phyloP scores from a whole-genome alignment of 441 rosid species.

The Adansonia madagascariensis region DNA sequence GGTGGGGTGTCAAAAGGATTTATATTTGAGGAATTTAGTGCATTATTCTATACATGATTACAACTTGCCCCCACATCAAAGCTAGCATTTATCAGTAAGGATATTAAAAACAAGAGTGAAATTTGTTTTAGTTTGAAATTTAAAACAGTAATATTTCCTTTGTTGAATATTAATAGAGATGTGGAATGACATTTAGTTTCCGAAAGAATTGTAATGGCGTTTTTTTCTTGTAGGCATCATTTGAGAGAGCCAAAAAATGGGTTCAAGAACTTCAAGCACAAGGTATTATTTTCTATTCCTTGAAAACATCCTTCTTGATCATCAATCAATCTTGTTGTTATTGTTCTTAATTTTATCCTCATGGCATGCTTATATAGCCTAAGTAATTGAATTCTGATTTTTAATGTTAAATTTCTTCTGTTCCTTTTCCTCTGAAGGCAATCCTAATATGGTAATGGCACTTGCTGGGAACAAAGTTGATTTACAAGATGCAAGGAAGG shows the following conservation, averaged over 20 bases:
- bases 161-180: background rate
- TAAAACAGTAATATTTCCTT: background rate
- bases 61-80: too few species aligned
- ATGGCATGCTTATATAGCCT: constrained; percentile 5
- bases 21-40: background rate
- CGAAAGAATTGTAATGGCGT: background rate
- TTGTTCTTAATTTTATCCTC: constrained; percentile 16
- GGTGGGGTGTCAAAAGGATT: background rate
- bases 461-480: constrained; percentile 96
- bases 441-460: constrained; percentile 91
- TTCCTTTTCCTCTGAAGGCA: constrained; percentile 49
- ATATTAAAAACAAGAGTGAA: too few species aligned
- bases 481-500: constrained; percentile 79
- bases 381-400: constrained; percentile 6
- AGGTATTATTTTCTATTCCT: constrained; percentile 50
- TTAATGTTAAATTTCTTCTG: background rate
- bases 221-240: constrained; percentile 65
- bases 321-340: background rate
- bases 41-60: background rate
- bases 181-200: background rate
- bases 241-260: constrained; percentile 97
- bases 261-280: constrained; percentile 93
- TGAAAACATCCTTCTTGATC: background rate
- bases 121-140: too few species aligned
- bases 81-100: too few species aligned